phyloP scores from a whole-genome alignment of 2,329 filamentous ascomycete species.

The Fusarium udum region DNA sequence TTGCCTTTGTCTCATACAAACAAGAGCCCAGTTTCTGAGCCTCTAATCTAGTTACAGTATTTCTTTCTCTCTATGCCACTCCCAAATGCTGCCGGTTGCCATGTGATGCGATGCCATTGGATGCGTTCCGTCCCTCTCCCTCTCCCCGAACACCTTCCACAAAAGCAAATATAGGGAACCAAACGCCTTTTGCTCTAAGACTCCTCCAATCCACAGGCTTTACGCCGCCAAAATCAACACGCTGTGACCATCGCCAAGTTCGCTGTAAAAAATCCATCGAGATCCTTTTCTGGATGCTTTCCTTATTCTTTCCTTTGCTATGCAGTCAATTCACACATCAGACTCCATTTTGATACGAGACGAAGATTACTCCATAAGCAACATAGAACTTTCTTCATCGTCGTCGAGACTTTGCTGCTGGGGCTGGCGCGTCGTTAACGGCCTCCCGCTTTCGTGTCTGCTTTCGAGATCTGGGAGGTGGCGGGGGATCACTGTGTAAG shows the following conservation, averaged over 20 bases:
- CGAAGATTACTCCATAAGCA: neutral
- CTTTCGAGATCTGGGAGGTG: constrained; percentile 61
- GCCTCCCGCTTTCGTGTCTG: constrained; percentile 62
- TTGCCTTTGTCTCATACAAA: constrained; percentile 16
- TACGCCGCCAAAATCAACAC: constrained; percentile 19
- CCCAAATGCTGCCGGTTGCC: constrained; percentile 28
- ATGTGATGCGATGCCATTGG: constrained; percentile 11
- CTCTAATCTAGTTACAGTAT: constrained; percentile 27
- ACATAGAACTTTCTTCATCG: constrained; percentile 27
- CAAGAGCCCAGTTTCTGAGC: constrained; percentile 6
- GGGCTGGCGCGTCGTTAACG: constrained; percentile 43
- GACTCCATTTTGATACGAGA: neutral
- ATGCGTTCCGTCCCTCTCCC: neutral
- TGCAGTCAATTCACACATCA: constrained; percentile 7
- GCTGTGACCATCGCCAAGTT: constrained; percentile 2
- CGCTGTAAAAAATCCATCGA: constrained; percentile 13
- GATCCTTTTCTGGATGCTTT: constrained; percentile 10
- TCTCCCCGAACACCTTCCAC: constrained; percentile 3
- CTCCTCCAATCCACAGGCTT: constrained; percentile 21
- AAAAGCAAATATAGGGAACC: constrained; percentile 20
- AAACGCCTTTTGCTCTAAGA: constrained; percentile 40
- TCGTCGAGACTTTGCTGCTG: constrained; percentile 46
- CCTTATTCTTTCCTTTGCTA: constrained; percentile 4
- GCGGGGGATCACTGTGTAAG: constrained; percentile 64
- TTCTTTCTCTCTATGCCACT: constrained; percentile 19